Conservation (phyloP, 2,329 filamentous ascomycete species). For the Bertia moriformis region DNA sequence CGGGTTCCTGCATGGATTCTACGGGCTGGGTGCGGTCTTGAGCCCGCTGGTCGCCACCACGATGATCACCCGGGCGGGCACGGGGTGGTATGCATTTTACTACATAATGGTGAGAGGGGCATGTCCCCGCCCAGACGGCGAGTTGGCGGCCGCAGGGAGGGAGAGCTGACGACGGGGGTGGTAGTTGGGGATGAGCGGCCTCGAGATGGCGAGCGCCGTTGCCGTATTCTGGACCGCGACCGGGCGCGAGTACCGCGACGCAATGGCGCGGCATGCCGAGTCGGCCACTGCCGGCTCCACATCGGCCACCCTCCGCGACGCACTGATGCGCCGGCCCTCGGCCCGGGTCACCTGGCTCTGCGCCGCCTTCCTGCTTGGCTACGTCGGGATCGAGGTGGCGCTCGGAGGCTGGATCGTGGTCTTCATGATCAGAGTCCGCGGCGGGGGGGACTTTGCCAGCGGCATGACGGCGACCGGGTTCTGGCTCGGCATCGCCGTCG, state of each 20-base stretch:
- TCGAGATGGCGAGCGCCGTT: conserved; percentile 37
- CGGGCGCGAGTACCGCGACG: conserved; percentile 36
- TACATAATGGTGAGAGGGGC: conserved; percentile 57
- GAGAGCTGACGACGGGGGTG: no score
- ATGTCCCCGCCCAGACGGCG: neutral
- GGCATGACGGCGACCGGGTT: conserved; percentile 69
- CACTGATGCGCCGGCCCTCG: conserved; percentile 24
- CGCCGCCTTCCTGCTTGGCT: conserved; percentile 61
- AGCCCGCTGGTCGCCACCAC: conserved; percentile 57
- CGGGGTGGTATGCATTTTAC: conserved; percentile 63
- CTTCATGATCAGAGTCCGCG: conserved; percentile 67
- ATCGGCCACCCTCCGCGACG: conserved; percentile 14
- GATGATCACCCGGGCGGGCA: conserved; percentile 47
- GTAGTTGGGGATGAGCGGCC: no score
- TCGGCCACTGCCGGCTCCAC: conserved; percentile 15
- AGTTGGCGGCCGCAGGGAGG: no score
- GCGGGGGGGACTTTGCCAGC: conserved; percentile 54
- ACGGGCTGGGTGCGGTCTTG: conserved; percentile 58
- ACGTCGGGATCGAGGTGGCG: conserved; percentile 66
- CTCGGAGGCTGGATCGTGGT: conserved; percentile 71
- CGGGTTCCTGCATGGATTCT: conserved; percentile 58
- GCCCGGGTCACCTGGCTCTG: conserved; percentile 56
- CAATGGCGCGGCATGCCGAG: no score
- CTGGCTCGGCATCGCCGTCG: conserved; percentile 70
- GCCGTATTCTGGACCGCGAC: conserved; percentile 50